A percentile compares a stretch with the other conserved stretches of the same genome.
Conservation (phyloP, 371 early-diverging fungal species). For the Mucor piriformis region DNA sequence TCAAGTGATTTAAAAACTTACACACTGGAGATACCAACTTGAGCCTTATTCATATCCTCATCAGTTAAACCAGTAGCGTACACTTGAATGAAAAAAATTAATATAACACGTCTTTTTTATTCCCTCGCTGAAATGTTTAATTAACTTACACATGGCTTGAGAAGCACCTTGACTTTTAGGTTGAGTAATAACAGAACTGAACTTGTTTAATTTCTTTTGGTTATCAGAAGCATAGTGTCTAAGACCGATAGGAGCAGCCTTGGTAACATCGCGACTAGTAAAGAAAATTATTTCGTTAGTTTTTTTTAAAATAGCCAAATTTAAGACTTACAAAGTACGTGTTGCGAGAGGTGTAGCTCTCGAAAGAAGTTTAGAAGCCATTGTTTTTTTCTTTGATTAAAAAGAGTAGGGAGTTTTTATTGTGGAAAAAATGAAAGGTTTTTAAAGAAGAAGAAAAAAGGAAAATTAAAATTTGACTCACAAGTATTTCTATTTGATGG, state of each 20-base stretch:
- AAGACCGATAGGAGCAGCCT: conserved; percentile 34
- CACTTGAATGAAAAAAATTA: conserved; percentile 57
- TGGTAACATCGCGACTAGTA: conserved; percentile 23
- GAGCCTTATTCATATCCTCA: conserved; percentile 82
- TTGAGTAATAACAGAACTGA: conserved; percentile 87
- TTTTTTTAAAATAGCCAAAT: not conserved
- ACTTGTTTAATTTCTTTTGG: conserved; percentile 67
- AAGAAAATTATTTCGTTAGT: not conserved
- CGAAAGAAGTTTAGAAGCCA: conserved; percentile 47
- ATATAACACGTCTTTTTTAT: too few relatives aligned
- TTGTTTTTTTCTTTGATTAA: conserved; percentile 10
- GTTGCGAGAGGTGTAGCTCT: conserved; percentile 26
- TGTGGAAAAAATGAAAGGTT: not conserved
- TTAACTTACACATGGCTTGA: conserved; percentile 92
- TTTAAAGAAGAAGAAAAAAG: conserved; percentile 16
- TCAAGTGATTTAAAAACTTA: too few relatives aligned
- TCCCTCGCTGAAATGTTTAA: not conserved
- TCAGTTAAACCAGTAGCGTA: conserved; percentile 89
- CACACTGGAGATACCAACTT: conserved; percentile 94
- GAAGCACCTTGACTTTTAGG: conserved; percentile 93
- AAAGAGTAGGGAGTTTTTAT: conserved; percentile 13
- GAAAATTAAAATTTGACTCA: not conserved
- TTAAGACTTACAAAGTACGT: conserved; percentile 32
- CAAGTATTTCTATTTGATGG: too few relatives aligned
- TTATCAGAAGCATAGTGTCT: conserved; percentile 48